Evolutionary conservation across 2,329 filamentous ascomycete genomes (phyloP), one percentile per base, ranked within the genome.

Genomic region (Pseudogymnoascus sp.): DNA sequence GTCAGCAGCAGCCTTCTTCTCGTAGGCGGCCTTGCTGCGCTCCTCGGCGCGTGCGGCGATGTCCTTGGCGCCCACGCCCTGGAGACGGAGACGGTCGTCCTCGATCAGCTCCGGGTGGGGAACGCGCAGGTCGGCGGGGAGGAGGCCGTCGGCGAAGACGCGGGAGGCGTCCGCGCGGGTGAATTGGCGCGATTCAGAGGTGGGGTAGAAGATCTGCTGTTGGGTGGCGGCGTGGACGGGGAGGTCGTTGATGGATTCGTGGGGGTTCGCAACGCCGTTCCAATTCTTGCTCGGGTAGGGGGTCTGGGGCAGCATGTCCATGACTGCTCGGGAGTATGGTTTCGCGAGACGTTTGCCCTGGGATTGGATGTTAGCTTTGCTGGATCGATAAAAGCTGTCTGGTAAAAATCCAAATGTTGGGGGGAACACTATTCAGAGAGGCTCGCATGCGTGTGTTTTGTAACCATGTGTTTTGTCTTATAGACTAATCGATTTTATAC

Each of bases 401-500:
- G 50, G 24, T 35, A 37, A 61, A 6, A 63, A 62, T 64, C 61
- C 31, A 64, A 47, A 35, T 47, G 66, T 63, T 64, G 63, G 62
- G 24, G 66, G 65, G 68, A 70, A 68, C 62, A 62, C 53, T 66
- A 64, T 71, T 91, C 88, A 91, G 88, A 88, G 85, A 88, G 84
- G 84, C 81, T 85, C 82, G 83, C 81, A 87, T 87, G 85, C 82
- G 82, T 84, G 84, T 79, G 80, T 80, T 84, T 82, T 88, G 81
- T 93, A 93, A 97, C 90, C 91, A 95, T 87, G 81, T 86, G 33
- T 75, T 80, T 76, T 86, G 93, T 97, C 93, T 96, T 97, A 82
- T 96, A 96, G 93, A 97, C 93, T 97, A 96, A 97, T 97, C 93
- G 93, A 85, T 80, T 86, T 87, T 79, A 75, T 82, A 85, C 78